Evolutionary conservation across 164 flowering plant species (phyloP).

Genomic region (Aristolochia contorta): DNA sequence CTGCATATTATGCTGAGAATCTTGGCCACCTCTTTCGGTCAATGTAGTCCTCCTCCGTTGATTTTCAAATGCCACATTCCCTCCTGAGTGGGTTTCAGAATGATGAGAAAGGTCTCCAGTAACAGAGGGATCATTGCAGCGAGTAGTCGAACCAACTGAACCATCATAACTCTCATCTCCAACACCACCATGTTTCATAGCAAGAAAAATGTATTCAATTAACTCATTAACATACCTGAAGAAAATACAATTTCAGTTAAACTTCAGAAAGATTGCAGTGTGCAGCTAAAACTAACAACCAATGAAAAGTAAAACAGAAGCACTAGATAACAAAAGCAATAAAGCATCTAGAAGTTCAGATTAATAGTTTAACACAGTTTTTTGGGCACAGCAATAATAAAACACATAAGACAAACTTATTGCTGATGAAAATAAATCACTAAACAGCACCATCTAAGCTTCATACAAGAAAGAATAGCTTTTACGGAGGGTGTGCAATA

Average conservation of each 20-base stretch:
- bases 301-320: too few species aligned
- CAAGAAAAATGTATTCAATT: conserved; percentile 56
- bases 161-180: conserved; percentile 19
- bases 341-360: not conserved
- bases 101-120: conserved; percentile 7
- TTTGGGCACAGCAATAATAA: too few species aligned
- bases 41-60: conserved; percentile 19
- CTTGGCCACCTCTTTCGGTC: conserved; percentile 22
- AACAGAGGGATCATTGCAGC: conserved; percentile 16
- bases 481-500: too few species aligned
- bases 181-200: conserved; percentile 24
- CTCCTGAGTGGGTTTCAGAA: conserved; percentile 16
- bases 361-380: too few species aligned
- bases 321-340: not conserved
- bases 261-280: not conserved
- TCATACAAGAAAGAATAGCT: too few species aligned
- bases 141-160: conserved; percentile 17
- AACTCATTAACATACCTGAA: conserved; percentile 83
- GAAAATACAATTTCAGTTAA: conserved; percentile 5
- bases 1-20: conserved; percentile 18
- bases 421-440: too few species aligned
- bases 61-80: conserved; percentile 15
- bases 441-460: too few species aligned
- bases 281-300: too few species aligned
- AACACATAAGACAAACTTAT: too few species aligned